These are phyloP conservation scores for Neurospora sp. DNA, from an alignment of 495 filamentous ascomycete genomes.

Conservation along the genomic window DNA sequence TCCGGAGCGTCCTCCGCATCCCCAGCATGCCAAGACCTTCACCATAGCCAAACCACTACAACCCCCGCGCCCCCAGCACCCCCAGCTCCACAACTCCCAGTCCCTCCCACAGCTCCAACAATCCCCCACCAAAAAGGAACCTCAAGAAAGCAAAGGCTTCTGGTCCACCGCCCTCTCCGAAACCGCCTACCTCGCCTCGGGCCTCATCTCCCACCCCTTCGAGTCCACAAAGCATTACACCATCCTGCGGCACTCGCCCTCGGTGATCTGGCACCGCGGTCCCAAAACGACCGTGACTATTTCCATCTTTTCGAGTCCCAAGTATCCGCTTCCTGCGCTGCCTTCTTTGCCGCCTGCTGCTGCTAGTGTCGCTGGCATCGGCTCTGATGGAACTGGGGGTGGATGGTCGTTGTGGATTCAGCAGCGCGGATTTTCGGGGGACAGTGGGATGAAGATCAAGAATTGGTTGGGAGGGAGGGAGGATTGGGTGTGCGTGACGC, in stretches of 20 bases:
- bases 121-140: background rate
- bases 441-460: constrained; percentile 57
- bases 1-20: background rate
- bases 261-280: constrained; percentile 54
- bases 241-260: constrained; percentile 55
- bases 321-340: constrained; percentile 43
- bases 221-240: constrained; percentile 58
- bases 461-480: constrained; percentile 43
- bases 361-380: background rate
- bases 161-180: constrained; percentile 43
- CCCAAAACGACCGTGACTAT: constrained; percentile 50
- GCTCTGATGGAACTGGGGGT: background rate
- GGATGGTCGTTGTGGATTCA: constrained; percentile 53
- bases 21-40: background rate
- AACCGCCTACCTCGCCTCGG: constrained; percentile 52
- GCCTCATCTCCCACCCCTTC: constrained; percentile 49
- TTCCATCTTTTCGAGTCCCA: constrained; percentile 45
- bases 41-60: background rate
- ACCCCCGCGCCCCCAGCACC: background rate
- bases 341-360: background rate
- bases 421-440: constrained; percentile 55
- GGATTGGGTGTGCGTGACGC: constrained; percentile 57
- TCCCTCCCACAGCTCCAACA: background rate
- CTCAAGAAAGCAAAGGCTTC: constrained; percentile 7
- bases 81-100: background rate